A percentile compares a stretch with the other conserved stretches of the same genome.
Evolutionary conservation across 2,329 filamentous ascomycete genomes (phyloP).

Genomic region (Pseudopyricularia javanii): DNA sequence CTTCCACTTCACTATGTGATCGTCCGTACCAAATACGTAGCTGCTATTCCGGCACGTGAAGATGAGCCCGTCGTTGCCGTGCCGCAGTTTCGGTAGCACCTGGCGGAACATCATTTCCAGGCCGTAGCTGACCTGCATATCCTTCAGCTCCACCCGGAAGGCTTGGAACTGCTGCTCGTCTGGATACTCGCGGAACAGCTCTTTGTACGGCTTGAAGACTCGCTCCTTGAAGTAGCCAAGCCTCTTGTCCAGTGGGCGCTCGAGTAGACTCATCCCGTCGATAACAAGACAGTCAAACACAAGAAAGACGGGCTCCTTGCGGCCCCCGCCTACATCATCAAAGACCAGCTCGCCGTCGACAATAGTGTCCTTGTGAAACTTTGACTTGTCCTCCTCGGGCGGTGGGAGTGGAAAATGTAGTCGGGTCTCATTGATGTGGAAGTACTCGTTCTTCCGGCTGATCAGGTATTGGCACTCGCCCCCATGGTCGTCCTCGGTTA

Average conservation of each 20-base stretch:
- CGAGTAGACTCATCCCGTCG: slow-evolving; percentile 63
- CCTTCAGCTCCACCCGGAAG: slow-evolving; percentile 78
- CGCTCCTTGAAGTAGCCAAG: slow-evolving; percentile 74
- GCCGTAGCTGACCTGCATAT: slow-evolving; percentile 79
- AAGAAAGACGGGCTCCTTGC: slow-evolving; percentile 64
- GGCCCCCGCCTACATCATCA: slow-evolving; percentile 59
- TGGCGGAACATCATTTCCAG: slow-evolving; percentile 87
- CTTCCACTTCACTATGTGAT: slow-evolving; percentile 96
- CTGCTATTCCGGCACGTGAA: slow-evolving; percentile 87
- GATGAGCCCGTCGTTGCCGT: slow-evolving; percentile 93
- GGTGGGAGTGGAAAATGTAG: slow-evolving; percentile 68
- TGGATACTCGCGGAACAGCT: slow-evolving; percentile 52
- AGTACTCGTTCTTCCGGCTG: slow-evolving; percentile 96
- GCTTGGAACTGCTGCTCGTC: slow-evolving; percentile 58
- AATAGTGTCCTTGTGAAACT: slow-evolving; percentile 69
- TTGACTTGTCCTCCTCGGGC: slow-evolving; percentile 35
- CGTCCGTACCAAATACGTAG: slow-evolving; percentile 84
- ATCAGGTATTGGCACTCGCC: slow-evolving; percentile 78
- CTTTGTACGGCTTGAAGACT: slow-evolving; percentile 59
- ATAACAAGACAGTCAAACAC: slow-evolving; percentile 89
- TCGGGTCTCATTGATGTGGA: slow-evolving; percentile 56
- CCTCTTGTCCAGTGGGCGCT: slow-evolving; percentile 74
- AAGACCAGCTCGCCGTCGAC: slow-evolving; percentile 90
- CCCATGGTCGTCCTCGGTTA: slow-evolving; percentile 51
- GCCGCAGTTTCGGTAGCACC: slow-evolving; percentile 69